A percentile compares a stretch with the other conserved stretches of the same genome.
Conservation (phyloP, 768 basidiomycete species). For the Psilocybe cubensis region DNA sequence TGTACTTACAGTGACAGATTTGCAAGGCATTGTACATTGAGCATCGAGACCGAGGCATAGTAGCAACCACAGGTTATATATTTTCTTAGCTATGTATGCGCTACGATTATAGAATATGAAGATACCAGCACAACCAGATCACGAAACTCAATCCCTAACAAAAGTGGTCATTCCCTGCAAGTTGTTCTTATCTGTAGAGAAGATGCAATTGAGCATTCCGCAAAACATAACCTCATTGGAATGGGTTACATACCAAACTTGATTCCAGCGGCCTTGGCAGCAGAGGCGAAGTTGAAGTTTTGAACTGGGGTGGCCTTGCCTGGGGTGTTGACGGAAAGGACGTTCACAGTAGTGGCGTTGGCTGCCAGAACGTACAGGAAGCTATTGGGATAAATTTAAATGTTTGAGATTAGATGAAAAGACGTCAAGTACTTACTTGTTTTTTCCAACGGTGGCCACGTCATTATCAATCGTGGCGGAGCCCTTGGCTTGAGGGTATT, state of each 20-base stretch:
- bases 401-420: too few species aligned
- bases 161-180: slow-evolving; percentile 18
- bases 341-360: slow-evolving; percentile 29
- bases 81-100: too few species aligned
- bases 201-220: background rate
- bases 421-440: slow-evolving; percentile 38
- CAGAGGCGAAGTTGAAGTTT: slow-evolving; percentile 28
- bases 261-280: slow-evolving; percentile 13
- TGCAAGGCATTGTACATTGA: too few species aligned
- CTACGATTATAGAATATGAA: too few species aligned
- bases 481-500: slow-evolving; percentile 40
- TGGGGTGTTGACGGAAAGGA: slow-evolving; percentile 28
- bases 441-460: slow-evolving; percentile 37
- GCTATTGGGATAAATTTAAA: too few species aligned
- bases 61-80: too few species aligned
- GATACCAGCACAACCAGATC: too few species aligned
- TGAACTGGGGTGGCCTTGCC: slow-evolving; percentile 28
- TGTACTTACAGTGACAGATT: too few species aligned
- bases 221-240: background rate
- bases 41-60: too few species aligned
- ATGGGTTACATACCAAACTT: slow-evolving; percentile 7
- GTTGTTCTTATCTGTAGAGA: slow-evolving; percentile 7
- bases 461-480: slow-evolving; percentile 45
- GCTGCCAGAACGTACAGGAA: slow-evolving; percentile 33
- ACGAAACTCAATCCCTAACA: background rate